A percentile compares a stretch with the other conserved stretches of the same genome.
Evolutionary conservation across 805 yeast genomes (phyloP).

Genomic region (Priceomyces castillae): DNA sequence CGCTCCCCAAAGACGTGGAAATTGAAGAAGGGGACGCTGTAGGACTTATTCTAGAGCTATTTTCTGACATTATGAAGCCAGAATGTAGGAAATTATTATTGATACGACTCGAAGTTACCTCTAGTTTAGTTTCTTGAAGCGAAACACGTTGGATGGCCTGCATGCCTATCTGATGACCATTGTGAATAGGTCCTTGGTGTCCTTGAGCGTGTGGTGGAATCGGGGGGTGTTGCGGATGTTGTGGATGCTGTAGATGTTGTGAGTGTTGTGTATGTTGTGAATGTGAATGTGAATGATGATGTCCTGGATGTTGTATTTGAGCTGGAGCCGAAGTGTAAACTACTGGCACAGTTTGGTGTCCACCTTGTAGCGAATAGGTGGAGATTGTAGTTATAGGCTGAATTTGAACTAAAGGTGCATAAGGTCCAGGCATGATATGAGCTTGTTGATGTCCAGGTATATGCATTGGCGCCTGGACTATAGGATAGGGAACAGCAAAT

Average conservation of each 20-base stretch:
- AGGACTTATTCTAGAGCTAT: background rate
- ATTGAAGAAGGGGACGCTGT: background rate
- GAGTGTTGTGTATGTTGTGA: background rate
- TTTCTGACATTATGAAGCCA: background rate
- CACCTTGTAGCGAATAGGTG: slow-evolving; percentile 5
- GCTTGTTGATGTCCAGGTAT: slow-evolving; percentile 7
- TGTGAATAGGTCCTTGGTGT: background rate
- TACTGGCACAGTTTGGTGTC: slow-evolving; percentile 9
- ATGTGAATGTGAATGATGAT: too few relatives aligned
- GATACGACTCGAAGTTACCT: too few relatives aligned
- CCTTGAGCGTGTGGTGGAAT: background rate
- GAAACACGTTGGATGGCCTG: too few relatives aligned
- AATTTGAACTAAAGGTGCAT: slow-evolving; percentile 25
- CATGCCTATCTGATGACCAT: too few relatives aligned
- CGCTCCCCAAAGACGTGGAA: background rate
- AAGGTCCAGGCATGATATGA: slow-evolving; percentile 24
- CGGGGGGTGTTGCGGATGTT: slow-evolving; percentile 3
- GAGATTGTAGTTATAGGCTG: slow-evolving; percentile 15
- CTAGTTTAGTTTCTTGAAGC: too few relatives aligned
- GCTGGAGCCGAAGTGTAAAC: slow-evolving; percentile 11
- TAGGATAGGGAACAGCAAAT: slow-evolving; percentile 14
- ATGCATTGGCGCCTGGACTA: slow-evolving; percentile 12
- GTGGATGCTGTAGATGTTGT: background rate
- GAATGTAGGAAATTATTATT: background rate
- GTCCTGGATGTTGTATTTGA: slow-evolving; percentile 1